A percentile compares a stretch with the other conserved stretches of the same genome.
Conservation (phyloP, 1,284 basidiomycete genomes). For the Sanghuangporus sanghuang region DNA sequence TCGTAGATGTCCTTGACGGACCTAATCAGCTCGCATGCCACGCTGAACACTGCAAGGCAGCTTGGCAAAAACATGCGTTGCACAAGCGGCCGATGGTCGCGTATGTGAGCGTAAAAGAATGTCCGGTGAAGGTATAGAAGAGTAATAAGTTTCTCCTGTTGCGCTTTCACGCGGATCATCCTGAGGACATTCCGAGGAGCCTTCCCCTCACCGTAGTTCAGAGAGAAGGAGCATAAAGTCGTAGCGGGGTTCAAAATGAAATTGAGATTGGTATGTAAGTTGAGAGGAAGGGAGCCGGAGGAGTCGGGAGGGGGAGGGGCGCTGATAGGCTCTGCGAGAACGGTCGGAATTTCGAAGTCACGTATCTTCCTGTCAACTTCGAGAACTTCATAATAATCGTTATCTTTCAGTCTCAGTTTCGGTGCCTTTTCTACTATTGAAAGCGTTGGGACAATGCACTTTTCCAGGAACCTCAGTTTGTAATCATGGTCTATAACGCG, state of each 20-base stretch:
- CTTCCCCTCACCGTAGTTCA: background rate
- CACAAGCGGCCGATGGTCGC: background rate
- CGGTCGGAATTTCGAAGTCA: background rate
- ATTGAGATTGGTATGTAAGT: background rate
- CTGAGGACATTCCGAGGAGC: background rate
- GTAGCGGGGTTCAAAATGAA: background rate
- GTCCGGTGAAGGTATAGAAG: slow-evolving; percentile 1
- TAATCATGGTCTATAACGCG: background rate
- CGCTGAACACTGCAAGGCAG: slow-evolving; percentile 3
- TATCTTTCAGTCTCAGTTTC: background rate
- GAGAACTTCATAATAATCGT: slow-evolving; percentile 4
- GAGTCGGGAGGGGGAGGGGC: background rate
- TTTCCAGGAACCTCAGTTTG: slow-evolving; percentile 6
- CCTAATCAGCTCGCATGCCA: background rate
- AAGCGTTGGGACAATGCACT: background rate
- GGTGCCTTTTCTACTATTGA: background rate
- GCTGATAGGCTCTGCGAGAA: background rate
- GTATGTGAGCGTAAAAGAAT: background rate
- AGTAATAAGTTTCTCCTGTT: slow-evolving; percentile 3
- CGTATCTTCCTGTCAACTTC: slow-evolving; percentile 2
- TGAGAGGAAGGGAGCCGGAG: background rate
- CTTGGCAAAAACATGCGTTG: slow-evolving; percentile 1
- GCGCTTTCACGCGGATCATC: background rate
- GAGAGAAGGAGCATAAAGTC: background rate
- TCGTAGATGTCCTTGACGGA: background rate